Base-by-base conservation (phyloP, 495 filamentous ascomycete species). In the Penicillium subrubescens region DNA sequence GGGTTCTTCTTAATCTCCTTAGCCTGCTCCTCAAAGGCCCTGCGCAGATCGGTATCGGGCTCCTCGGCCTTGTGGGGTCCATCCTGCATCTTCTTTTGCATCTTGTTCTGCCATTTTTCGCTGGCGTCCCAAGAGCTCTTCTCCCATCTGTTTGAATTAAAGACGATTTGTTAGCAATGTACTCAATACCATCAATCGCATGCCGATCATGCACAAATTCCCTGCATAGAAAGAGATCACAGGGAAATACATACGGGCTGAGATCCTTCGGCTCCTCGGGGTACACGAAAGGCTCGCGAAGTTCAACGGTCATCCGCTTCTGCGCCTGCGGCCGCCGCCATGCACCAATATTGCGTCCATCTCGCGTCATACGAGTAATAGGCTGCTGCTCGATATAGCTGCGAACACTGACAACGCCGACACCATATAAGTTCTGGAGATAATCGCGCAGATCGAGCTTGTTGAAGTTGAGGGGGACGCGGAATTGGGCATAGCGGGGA, bases 381-480 rank as follows among this genome's bases (percentile, higher is more conserved):
- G 83, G 84, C 68, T 84, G 82, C 72, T 90, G 86, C 75, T 91
- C 85, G 74, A 97, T 82, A 70, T 87, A 96, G 63, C 90, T 92
- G 33, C 93, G 89, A 62, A 97, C 85, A 39, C 76, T 78, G n/a
- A 86, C 72, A 39, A 87, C 85, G 53, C 83, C 76, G 59, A 95
- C 86, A 54, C 83, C 81, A 78, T 97, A 97, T 21, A 76, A 83
- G 71, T 92, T 82, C 69, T 86, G 85, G 53, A 97, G 88, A 80
- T 96, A 97, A 82, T 96, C 92, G 73, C 90, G 89, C 29, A 97
- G 75, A 77, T 97, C 93, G 67, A 96, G 87, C 79, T 97, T 97
- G 85, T 90, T 93, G 82, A 96, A 90, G 64, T 84, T 87, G 70
- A 97, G 84, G 17, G 93, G 93, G 48, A 96, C 93, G 70, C 85